Base-by-base conservation (phyloP, 345 rosid species). In the Lepidium africanum region DNA sequence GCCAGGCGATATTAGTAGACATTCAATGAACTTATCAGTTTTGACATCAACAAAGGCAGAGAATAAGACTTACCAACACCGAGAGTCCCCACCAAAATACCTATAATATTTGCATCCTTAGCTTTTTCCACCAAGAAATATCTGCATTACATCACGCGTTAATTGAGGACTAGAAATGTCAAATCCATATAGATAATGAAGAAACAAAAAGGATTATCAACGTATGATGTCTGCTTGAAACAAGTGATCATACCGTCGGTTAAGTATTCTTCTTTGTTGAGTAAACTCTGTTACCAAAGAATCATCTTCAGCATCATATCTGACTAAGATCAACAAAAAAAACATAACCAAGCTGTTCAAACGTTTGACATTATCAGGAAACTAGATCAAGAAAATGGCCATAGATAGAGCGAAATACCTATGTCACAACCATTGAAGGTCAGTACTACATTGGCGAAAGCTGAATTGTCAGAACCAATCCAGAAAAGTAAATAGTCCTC, bases 71-170 rank as follows among this genome's bases (percentile, higher is more conserved):
- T 86, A 90, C 98, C 97, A 42, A 87, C 98, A 69, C 98, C 96
- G 55, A 93, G 98, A 37, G 98, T 90, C 56, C 98, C 98, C 47
- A 90, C 97, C 81, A 93, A 79, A 69, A 93, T 85, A 66, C 98
- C 98, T 57, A 93, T 75, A 55, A 93, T 85, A 75, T 87, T 87
- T 33, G 96, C 94, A 86, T 93, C 98, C 71, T 87, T 93, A 69
- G 98, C 98, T 78, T 86, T 93, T 83, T 93, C 98, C 78, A 93
- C 96, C 37, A 93, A 76, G 79, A 80, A 93, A 79, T 90, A 93
- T 79, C 98, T 93, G 83, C 73, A 84, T 49, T 65, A 79, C 56
- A 60, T 43, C 41, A 50, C 47, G 41, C 47, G 41, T 16, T 23
- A 5, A 33, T 14, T 73, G 33, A 64, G 42, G 27, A 63, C 43